A percentile compares a stretch with the other conserved stretches of the same genome.
These are phyloP conservation scores for Eragrostis nindensis DNA, from an alignment of 176 grass and related monocot genomes.

Conservation along the genomic window DNA sequence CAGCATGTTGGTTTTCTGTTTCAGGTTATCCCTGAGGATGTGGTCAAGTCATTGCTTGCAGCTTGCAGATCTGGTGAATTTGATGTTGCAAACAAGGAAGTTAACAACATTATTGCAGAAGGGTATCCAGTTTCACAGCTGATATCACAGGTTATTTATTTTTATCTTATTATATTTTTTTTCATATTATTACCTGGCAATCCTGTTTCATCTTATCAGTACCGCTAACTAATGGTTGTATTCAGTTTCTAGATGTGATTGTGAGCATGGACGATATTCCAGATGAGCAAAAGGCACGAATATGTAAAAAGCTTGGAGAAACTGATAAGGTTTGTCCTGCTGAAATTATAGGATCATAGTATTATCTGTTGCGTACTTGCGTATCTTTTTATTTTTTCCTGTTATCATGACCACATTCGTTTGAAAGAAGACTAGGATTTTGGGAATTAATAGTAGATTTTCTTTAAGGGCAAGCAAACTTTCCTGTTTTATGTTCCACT, in stretches of 20 bases:
- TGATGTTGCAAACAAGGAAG: conserved; percentile 89
- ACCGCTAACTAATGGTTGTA: conserved; percentile 39
- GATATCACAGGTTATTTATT: conserved; percentile 67
- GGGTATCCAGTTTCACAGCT: conserved; percentile 96
- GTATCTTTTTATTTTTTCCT: background rate
- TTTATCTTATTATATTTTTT: no score
- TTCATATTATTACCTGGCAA: background rate
- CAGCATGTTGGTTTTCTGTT: conserved; percentile 30
- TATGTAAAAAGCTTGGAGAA: conserved; percentile 95
- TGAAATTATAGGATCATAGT: background rate
- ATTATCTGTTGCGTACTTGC: background rate
- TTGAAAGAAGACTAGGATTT: conserved; percentile 2
- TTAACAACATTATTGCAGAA: conserved; percentile 86
- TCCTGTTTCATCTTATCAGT: conserved; percentile 30
- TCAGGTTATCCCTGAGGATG: conserved; percentile 86
- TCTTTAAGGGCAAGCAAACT: conserved; percentile 1
- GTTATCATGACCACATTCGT: background rate
- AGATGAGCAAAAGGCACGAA: conserved; percentile 91
- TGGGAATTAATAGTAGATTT: background rate
- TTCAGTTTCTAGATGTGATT: conserved; percentile 87
- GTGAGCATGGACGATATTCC: conserved; percentile 71
- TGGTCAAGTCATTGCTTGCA: conserved; percentile 73
- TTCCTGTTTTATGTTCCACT: conserved; percentile 16
- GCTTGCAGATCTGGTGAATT: conserved; percentile 95
- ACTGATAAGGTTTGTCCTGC: conserved; percentile 84